Evolutionary conservation across 805 yeast species (phyloP).

Genomic region (Metschnikowia bowlesiae): DNA sequence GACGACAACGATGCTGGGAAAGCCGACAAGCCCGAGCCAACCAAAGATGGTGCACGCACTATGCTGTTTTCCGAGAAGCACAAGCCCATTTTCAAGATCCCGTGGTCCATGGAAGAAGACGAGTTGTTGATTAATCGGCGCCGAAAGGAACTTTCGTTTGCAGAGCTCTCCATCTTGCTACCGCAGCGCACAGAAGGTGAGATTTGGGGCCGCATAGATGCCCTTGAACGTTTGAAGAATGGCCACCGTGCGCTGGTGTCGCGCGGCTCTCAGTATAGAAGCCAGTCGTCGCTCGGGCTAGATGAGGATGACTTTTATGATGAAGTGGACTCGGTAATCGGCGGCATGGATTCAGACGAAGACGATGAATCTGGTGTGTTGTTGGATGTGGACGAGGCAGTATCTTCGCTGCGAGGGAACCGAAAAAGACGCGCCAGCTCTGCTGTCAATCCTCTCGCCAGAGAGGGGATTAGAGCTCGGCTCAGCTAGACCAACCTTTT

Average conservation of each 20-base stretch:
- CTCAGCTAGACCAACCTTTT: neutral
- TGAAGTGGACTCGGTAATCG: constrained; percentile 39
- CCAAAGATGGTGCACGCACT: neutral
- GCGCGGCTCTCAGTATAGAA: constrained; percentile 26
- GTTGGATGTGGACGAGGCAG: constrained; percentile 34
- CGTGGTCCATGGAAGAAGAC: constrained; percentile 69
- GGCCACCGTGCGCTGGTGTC: constrained; percentile 19
- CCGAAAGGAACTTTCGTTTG: constrained; percentile 57
- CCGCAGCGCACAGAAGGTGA: constrained; percentile 74
- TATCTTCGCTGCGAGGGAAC: constrained; percentile 16
- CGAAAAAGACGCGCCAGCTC: constrained; percentile 37
- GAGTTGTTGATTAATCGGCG: constrained; percentile 53
- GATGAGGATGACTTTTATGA: constrained; percentile 42
- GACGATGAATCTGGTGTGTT: constrained; percentile 29
- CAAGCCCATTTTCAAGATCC: constrained; percentile 26
- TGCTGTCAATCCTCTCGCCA: constrained; percentile 37
- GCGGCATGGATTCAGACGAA: constrained; percentile 30
- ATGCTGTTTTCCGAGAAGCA: constrained; percentile 2
- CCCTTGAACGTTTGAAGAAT: constrained; percentile 19
- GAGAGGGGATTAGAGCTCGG: constrained; percentile 14
- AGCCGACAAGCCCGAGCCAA: constrained; percentile 2
- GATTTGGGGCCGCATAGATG: constrained; percentile 57
- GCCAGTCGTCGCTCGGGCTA: constrained; percentile 37
- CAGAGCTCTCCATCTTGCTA: constrained; percentile 67
- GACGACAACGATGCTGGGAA: neutral